Evolutionary conservation across 345 rosid species (phyloP), one percentile per base, ranked within the genome.

Genomic region (Bruguiera sexangula): DNA sequence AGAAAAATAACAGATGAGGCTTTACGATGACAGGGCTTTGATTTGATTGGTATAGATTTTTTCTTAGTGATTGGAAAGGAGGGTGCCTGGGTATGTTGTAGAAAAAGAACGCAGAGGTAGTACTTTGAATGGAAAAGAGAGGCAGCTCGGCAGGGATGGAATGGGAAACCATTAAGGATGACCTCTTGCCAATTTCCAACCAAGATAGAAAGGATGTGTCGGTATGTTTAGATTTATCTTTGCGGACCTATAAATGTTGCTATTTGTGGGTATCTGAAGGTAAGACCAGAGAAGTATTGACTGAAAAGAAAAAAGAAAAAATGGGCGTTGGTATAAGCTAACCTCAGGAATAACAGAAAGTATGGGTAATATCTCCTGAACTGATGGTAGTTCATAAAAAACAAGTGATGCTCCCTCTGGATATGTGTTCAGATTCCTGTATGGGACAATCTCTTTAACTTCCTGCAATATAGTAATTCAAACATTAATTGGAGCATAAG

Each of bases 291-390:
- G 50, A 18, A 9, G 50, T 43, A 43, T 43, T 11, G 50, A 13
- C 15, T 43, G 3, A 43, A 9, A 37, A 32, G 0, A 34, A 32
- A 30, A 30, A 30, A 30, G 5, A 3, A 30, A 37, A 43, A 43
- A 43, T 0, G 50, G 16, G 5, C 24, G 55, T 19, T 46, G 21
- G 26, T 3, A 64, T 6, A 30, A 64, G 30, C 67, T 75, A 71
- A 89, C 98, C 92, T 93, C 97, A 19, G 87, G 78, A 79, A 93
- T 73, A 68, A 80, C 79, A 60, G 98, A 88, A 74, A 93, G 88
- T 68, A 84, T 48, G 24, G 90, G 89, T 39, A 87, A 74, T 66
- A 93, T 75, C 64, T 89, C 89, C 82, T 84, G 84, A 61, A 82
- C 85, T 51, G 92, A 81, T 63, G 84, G 82, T 72, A 87, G 78